phyloP scores from a whole-genome alignment of 1,139 yeast species.

The Geotrichum bryndzae region DNA sequence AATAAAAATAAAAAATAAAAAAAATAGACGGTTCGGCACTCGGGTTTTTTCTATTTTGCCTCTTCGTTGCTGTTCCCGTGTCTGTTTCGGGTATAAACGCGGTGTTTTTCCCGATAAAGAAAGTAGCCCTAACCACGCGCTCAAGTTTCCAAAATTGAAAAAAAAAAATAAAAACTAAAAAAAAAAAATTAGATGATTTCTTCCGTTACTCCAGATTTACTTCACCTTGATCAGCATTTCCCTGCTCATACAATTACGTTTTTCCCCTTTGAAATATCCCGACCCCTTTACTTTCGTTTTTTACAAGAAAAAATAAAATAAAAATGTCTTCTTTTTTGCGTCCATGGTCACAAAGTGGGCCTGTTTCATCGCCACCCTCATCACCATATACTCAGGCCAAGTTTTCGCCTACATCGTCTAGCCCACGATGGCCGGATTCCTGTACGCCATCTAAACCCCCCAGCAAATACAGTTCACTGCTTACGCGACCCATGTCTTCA shows the following conservation, averaged over 20 bases:
- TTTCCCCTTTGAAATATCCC: no score
- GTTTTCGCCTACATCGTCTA: background rate
- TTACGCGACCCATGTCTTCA: slow-evolving; percentile 10
- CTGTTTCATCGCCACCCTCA: slow-evolving; percentile 8
- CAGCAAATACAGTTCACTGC: slow-evolving; percentile 1
- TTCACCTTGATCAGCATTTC: background rate
- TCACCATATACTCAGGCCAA: slow-evolving; percentile 1
- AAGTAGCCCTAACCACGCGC: background rate
- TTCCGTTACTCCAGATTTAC: background rate
- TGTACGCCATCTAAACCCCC: slow-evolving; percentile 1
- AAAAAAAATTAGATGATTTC: background rate
- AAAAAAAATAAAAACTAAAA: no score
- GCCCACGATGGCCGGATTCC: background rate
- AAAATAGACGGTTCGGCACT: background rate
- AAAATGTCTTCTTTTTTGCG: slow-evolving; percentile 5
- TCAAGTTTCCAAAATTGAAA: background rate
- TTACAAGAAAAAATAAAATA: background rate
- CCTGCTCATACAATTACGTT: no score
- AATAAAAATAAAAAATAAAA: background rate
- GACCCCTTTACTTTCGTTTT: background rate
- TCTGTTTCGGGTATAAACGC: background rate
- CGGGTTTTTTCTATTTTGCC: background rate
- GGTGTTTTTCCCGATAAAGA: background rate
- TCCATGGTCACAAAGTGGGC: background rate
- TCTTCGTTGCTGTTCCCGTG: background rate